Conservation (phyloP, 1,284 basidiomycete genomes). For the Filobasidium uniguttulatum region DNA sequence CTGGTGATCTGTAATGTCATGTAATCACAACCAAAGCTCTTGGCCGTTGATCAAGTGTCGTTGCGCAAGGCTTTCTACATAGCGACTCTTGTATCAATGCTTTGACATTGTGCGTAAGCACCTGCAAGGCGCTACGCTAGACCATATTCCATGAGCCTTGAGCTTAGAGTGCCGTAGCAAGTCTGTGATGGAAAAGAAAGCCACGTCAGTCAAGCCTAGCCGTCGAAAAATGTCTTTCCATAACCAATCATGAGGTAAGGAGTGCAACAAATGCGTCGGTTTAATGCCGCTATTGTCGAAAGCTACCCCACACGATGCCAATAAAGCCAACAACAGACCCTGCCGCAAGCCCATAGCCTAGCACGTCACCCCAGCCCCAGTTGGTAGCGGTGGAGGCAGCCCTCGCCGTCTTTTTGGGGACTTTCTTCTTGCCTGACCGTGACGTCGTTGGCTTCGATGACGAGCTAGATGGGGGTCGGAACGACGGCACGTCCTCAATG, state of each 20-base stretch:
- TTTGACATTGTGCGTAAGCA: no score
- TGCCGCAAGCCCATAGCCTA: conserved; percentile 23
- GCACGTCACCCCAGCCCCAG: conserved; percentile 15
- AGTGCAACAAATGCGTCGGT: not conserved
- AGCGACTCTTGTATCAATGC: no score
- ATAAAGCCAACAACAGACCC: conserved; percentile 31
- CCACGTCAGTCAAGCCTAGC: not conserved
- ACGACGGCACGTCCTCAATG: not conserved
- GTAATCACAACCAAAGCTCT: no score
- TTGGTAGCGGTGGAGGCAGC: not conserved
- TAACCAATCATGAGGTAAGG: not conserved
- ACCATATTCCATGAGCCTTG: no score
- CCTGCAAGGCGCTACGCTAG: no score
- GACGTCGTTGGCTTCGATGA: conserved; percentile 2
- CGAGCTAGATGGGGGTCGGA: conserved; percentile 8
- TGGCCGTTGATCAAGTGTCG: no score
- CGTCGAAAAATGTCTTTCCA: not conserved
- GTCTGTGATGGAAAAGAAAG: not conserved
- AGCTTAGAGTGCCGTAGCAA: not conserved
- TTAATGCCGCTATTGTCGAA: conserved; percentile 18
- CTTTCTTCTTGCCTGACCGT: not conserved
- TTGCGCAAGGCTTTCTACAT: no score
- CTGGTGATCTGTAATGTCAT: no score
- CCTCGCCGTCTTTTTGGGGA: conserved; percentile 7
- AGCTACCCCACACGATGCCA: conserved; percentile 26